phyloP scores from a whole-genome alignment of 331 rosid species.

The Pyracantha coccinea region DNA sequence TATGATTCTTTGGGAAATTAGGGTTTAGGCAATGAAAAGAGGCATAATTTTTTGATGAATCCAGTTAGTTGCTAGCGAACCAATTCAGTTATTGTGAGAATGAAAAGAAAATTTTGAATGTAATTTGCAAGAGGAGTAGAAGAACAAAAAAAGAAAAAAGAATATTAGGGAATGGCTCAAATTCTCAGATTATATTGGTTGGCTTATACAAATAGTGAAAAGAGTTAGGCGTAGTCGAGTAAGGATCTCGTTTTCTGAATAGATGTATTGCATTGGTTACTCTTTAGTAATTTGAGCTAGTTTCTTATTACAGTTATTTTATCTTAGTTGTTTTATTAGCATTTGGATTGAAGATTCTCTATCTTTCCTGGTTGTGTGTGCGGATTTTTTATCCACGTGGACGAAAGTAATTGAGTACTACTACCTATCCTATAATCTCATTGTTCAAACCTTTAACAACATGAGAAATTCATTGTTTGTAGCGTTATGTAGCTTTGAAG shows the following conservation, averaged over 20 bases:
- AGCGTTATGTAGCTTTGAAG: slow-evolving; percentile 77
- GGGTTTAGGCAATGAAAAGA: background rate
- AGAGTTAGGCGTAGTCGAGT: background rate
- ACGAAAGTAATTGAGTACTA: slow-evolving; percentile 3
- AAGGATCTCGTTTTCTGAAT: no score
- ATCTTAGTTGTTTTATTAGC: background rate
- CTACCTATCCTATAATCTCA: background rate
- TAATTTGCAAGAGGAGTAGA: background rate
- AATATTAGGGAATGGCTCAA: background rate
- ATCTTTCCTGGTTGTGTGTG: background rate
- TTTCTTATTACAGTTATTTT: background rate
- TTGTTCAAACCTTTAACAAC: slow-evolving; percentile 9
- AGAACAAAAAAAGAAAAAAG: background rate
- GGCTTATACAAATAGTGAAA: background rate
- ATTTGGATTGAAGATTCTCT: background rate
- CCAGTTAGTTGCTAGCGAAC: background rate
- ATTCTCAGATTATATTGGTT: background rate
- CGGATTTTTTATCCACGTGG: background rate
- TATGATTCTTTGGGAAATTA: background rate
- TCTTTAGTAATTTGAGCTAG: background rate
- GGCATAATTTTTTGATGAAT: background rate
- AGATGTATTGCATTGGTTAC: background rate
- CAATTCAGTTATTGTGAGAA: background rate
- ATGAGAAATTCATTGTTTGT: slow-evolving; percentile 29
- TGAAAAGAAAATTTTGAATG: background rate